These are phyloP conservation scores for Halophytophthora batemanensis DNA, from an alignment of 352 stramenopile genomes.

Conservation along the genomic window DNA sequence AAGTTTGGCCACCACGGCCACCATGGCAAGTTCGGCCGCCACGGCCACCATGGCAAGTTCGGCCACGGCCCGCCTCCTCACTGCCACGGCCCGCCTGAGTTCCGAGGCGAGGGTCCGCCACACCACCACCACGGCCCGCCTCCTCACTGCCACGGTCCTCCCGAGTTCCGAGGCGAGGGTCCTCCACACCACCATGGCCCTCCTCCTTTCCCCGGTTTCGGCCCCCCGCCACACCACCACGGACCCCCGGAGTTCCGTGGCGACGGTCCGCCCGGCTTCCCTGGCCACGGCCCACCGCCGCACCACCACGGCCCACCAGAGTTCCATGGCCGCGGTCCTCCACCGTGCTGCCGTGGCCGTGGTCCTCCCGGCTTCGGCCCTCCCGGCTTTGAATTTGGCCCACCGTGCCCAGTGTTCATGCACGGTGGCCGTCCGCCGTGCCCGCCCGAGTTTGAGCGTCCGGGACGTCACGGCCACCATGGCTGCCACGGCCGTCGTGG, in stretches of 20 bases:
- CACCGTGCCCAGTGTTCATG: neutral
- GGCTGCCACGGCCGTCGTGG: constrained; percentile 9
- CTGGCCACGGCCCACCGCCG: constrained; percentile 2
- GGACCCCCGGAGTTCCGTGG: constrained; percentile 2
- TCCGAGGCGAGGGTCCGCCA: neutral
- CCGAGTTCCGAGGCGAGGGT: neutral
- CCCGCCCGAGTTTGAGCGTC: constrained; percentile 9
- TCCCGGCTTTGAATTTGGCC: constrained; percentile 7
- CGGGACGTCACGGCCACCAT: constrained; percentile 7
- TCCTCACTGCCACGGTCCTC: constrained; percentile 5
- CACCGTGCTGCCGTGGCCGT: constrained; percentile 1
- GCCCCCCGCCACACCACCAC: constrained; percentile 2
- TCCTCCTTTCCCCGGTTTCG: constrained; percentile 3
- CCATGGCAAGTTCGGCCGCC: constrained; percentile 2
- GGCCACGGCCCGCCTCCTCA: constrained; percentile 7
- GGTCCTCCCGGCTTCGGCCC: constrained; percentile 4
- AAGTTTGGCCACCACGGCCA: constrained; percentile 6
- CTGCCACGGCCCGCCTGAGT: constrained; percentile 2
- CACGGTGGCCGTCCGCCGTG: constrained; percentile 2
- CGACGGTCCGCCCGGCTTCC: constrained; percentile 5
- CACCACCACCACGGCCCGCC: constrained; percentile 4
- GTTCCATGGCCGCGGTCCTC: constrained; percentile 9
- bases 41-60: constrained; percentile 12
- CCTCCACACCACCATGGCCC: constrained; percentile 3
- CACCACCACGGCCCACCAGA: constrained; percentile 1